Conservation (phyloP, 441 rosid genomes). For the Viola pubescens region DNA sequence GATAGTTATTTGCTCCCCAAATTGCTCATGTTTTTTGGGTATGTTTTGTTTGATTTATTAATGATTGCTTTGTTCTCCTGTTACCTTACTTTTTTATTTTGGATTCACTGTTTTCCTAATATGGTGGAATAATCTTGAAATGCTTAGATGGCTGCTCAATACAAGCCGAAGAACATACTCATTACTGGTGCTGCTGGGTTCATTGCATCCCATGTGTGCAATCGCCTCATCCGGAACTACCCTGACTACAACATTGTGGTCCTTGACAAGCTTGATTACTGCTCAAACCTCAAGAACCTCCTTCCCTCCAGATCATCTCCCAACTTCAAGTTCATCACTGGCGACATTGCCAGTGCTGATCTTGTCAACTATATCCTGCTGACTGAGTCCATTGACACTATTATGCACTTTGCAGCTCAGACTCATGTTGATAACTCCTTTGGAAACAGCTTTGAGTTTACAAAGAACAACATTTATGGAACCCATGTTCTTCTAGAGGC, state of each 20-base stretch:
- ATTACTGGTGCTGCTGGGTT: constrained; percentile 91
- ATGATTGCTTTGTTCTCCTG: neutral
- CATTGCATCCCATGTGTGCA: constrained; percentile 62
- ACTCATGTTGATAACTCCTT: constrained; percentile 47
- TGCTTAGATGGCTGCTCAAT: constrained; percentile 44
- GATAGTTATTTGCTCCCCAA: neutral
- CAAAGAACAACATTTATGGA: constrained; percentile 43
- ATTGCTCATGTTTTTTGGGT: neutral
- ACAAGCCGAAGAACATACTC: constrained; percentile 81
- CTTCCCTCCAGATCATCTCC: constrained; percentile 57
- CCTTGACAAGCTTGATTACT: constrained; percentile 87
- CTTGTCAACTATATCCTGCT: constrained; percentile 48
- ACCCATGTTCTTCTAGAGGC: constrained; percentile 48
- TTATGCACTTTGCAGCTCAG: constrained; percentile 50
- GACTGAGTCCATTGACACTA: constrained; percentile 39
- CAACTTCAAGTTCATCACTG: constrained; percentile 71
- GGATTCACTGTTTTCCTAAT: neutral
- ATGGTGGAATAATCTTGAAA: constrained; percentile 1
- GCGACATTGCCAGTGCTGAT: constrained; percentile 45
- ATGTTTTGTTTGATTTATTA: neutral
- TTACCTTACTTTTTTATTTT: neutral
- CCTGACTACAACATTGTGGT: constrained; percentile 81
- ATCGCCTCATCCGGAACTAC: constrained; percentile 62
- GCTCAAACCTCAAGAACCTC: constrained; percentile 71
- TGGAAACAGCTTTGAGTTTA: constrained; percentile 47